phyloP scores from a whole-genome alignment of 1,139 yeast species.

The Geotrichum carabidarum region DNA sequence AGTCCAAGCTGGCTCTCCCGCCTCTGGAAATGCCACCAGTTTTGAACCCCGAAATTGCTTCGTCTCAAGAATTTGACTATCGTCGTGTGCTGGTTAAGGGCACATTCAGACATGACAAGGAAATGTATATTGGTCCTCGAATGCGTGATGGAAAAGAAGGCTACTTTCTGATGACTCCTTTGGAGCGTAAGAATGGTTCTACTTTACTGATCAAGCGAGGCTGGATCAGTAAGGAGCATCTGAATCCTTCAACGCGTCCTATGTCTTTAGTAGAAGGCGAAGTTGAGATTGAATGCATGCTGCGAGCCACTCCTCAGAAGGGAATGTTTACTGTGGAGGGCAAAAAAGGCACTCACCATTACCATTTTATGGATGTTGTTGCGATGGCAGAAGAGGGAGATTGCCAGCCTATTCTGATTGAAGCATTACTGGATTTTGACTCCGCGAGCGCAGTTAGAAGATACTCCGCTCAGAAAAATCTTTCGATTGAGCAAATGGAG shows the following conservation, averaged over 20 bases:
- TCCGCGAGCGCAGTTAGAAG: slow-evolving; percentile 47
- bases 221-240: slow-evolving; percentile 75
- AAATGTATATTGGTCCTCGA: slow-evolving; percentile 89
- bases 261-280: slow-evolving; percentile 72
- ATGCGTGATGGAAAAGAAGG: slow-evolving; percentile 72
- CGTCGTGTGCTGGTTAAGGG: slow-evolving; percentile 73
- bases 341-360: slow-evolving; percentile 45
- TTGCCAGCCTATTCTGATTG: slow-evolving; percentile 69
- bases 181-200: slow-evolving; percentile 47
- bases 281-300: slow-evolving; percentile 65
- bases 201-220: slow-evolving; percentile 77
- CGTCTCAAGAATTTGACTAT: slow-evolving; percentile 70
- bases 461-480: slow-evolving; percentile 29
- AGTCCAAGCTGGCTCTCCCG: slow-evolving; percentile 68
- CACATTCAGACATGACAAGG: slow-evolving; percentile 74
- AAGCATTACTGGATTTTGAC: slow-evolving; percentile 55
- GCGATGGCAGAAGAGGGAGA: slow-evolving; percentile 72
- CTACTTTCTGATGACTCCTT: slow-evolving; percentile 75
- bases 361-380: slow-evolving; percentile 65
- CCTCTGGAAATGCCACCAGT: slow-evolving; percentile 63
- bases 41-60: slow-evolving; percentile 38
- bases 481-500: slow-evolving; percentile 36
- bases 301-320: slow-evolving; percentile 65
- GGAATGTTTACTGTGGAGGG: slow-evolving; percentile 73
- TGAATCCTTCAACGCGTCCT: slow-evolving; percentile 59